Base-by-base conservation (phyloP, 1,284 basidiomycete genomes). In the Microbotryum intermedium region DNA sequence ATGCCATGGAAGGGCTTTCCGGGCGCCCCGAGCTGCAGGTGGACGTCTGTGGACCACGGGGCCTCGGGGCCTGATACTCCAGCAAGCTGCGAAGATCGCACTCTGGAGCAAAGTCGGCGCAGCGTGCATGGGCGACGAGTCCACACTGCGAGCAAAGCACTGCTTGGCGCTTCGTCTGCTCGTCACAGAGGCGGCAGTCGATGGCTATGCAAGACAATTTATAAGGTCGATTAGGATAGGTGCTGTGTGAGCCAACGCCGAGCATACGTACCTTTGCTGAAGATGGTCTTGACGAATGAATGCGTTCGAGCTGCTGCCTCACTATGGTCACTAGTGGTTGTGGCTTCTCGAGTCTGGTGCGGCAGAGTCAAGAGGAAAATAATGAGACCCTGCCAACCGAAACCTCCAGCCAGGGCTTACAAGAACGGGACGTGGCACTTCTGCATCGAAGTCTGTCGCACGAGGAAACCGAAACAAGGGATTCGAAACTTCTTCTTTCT, bases 81-180 rank as follows among this genome's bases (percentile, higher is more conserved):
- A 39, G 34, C 34, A 39, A 39, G 16, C 34, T 39, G 3, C 87
- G 85, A 30, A 92, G 79, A 70, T 93, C 87, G 74, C 91, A 95
- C 2, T 84, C 81, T 16, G 87, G 82, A 0, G 88, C 88, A 51
- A 85, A 82, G 28, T 76, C 73, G 1, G 84, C 82, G 70, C 92
- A 97, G 67, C 85, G 84, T 9, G 84, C 76, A 73, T 97, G 92
- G 21, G 87, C 84, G 62, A 97, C 88, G 60, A 95, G 81, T 60
- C 85, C 90, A 76, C 92, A 97, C 68, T 86, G 83, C 57, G 87
- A 85, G 73, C 92, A 97, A 18, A 95, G 79, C 4, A 92, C 85
- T 0, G 88, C 91, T 61, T 82, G 85, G 76, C 87, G 91, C 80
- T 89, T 91, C 69, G 90, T 86, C 60, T 80, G 81, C 56, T 81